Conservation (phyloP, 805 yeast species). For the Nadsonia fulvescens region DNA sequence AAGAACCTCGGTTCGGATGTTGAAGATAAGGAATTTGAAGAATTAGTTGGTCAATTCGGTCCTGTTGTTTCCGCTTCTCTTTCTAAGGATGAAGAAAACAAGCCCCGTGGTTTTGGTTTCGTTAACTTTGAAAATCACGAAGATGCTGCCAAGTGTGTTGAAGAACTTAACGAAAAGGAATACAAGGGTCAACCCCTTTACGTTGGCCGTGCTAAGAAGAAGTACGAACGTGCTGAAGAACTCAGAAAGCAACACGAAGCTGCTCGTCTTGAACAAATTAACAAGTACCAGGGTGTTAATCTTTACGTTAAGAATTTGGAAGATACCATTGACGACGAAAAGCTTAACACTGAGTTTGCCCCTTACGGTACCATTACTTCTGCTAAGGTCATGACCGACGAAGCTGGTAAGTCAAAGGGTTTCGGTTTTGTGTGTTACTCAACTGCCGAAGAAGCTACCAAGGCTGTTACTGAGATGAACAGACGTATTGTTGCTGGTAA, state of each 20-base stretch:
- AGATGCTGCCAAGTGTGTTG: slow-evolving; percentile 81
- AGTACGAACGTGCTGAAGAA: slow-evolving; percentile 91
- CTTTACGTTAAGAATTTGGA: slow-evolving; percentile 93
- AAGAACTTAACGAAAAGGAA: slow-evolving; percentile 75
- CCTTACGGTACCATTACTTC: slow-evolving; percentile 91
- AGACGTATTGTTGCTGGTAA: slow-evolving; percentile 88
- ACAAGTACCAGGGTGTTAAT: slow-evolving; percentile 95
- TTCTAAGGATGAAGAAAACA: slow-evolving; percentile 69
- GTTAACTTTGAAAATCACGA: slow-evolving; percentile 81
- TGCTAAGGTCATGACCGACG: slow-evolving; percentile 91
- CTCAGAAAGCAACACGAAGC: slow-evolving; percentile 89
- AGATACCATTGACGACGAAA: slow-evolving; percentile 80
- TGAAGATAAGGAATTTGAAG: slow-evolving; percentile 36
- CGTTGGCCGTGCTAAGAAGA: slow-evolving; percentile 99
- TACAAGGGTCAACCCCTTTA: slow-evolving; percentile 69
- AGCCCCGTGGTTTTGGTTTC: slow-evolving; percentile 90
- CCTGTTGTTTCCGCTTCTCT: slow-evolving; percentile 65
- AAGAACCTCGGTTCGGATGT: slow-evolving; percentile 70
- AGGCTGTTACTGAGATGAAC: slow-evolving; percentile 96
- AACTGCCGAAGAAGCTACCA: slow-evolving; percentile 95
- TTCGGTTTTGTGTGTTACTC: slow-evolving; percentile 98
- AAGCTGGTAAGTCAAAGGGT: slow-evolving; percentile 87
- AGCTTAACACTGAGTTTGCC: slow-evolving; percentile 77
- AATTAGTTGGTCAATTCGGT: slow-evolving; percentile 59
- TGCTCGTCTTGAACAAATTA: slow-evolving; percentile 74